A percentile compares a stretch with the other conserved stretches of the same genome.
Conservation (phyloP, 202 grass and related monocot species). For the Digitaria exilis region DNA sequence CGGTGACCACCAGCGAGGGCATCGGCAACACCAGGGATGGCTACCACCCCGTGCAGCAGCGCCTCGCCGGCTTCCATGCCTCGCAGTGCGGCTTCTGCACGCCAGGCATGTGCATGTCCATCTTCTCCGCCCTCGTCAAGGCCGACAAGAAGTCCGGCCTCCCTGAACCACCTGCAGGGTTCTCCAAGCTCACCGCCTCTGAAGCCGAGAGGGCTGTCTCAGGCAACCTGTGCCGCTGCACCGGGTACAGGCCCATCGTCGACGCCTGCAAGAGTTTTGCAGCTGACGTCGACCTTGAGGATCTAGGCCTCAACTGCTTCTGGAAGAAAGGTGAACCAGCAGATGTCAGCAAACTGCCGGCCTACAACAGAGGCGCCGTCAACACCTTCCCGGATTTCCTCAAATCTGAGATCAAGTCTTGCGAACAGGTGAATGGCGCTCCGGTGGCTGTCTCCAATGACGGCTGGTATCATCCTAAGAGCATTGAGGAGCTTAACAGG, state of each 20-base stretch:
- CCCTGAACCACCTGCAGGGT: constrained; percentile 47
- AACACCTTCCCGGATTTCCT: constrained; percentile 72
- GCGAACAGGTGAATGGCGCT: not conserved
- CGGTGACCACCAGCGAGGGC: constrained; percentile 77
- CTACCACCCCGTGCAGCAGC: constrained; percentile 65
- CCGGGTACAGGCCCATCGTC: constrained; percentile 17
- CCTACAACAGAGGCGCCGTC: constrained; percentile 45
- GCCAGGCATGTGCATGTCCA: constrained; percentile 77
- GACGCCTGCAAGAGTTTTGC: constrained; percentile 81
- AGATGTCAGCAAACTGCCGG: constrained; percentile 49
- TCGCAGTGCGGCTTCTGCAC: not conserved
- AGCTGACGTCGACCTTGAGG: constrained; percentile 70
- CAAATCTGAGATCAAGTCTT: constrained; percentile 65
- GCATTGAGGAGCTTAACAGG: too few species aligned
- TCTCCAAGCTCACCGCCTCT: constrained; percentile 58
- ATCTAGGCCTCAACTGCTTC: constrained; percentile 30
- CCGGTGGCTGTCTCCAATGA: not conserved
- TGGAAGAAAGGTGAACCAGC: constrained; percentile 24
- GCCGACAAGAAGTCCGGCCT: constrained; percentile 52
- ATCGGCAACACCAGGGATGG: constrained; percentile 61
- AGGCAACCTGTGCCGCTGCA: constrained; percentile 77
- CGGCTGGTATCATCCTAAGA: too few species aligned
- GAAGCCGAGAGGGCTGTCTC: constrained; percentile 63
- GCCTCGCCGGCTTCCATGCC: constrained; percentile 72
- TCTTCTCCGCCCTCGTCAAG: too few species aligned